Conservation (phyloP, 1,284 basidiomycete genomes). For the Vanrija humicola region DNA sequence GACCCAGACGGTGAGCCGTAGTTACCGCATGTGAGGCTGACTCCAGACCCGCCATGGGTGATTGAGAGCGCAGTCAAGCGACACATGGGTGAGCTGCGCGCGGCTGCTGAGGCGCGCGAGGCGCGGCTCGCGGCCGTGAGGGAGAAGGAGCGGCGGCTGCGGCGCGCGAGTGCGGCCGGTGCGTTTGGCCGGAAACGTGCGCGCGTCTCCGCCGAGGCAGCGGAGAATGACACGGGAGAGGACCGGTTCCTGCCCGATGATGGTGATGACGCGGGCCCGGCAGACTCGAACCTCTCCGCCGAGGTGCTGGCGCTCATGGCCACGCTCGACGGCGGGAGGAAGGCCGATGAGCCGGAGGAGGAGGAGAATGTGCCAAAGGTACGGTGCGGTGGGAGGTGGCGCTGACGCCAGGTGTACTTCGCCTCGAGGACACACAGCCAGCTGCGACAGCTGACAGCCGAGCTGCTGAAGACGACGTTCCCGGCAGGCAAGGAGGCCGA, state of each 20-base stretch:
- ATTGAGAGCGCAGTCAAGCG: constrained; percentile 68
- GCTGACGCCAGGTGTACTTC: constrained; percentile 65
- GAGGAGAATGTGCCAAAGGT: constrained; percentile 50
- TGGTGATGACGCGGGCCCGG: constrained; percentile 46
- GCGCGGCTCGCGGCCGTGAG: constrained; percentile 60
- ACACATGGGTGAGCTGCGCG: constrained; percentile 61
- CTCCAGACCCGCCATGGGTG: constrained; percentile 70
- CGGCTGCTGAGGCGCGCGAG: constrained; percentile 61
- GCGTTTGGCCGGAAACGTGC: constrained; percentile 19
- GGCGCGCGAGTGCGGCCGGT: constrained; percentile 4
- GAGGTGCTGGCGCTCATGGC: constrained; percentile 76
- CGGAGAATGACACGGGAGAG: constrained; percentile 55
- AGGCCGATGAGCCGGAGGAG: constrained; percentile 31
- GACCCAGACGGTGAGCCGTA: constrained; percentile 33
- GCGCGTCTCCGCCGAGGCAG: constrained; percentile 6
- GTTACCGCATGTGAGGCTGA: background rate
- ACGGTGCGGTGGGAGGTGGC: background rate
- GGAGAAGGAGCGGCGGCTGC: constrained; percentile 60
- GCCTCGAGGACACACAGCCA: constrained; percentile 95
- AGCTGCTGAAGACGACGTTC: constrained; percentile 63
- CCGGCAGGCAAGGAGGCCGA: constrained; percentile 5
- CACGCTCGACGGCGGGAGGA: constrained; percentile 53
- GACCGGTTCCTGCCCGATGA: constrained; percentile 64
- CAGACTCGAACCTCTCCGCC: constrained; percentile 61
- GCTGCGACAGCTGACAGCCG: constrained; percentile 82